phyloP scores from a whole-genome alignment of 1,139 yeast species.

The Blastobotrys indianensis region DNA sequence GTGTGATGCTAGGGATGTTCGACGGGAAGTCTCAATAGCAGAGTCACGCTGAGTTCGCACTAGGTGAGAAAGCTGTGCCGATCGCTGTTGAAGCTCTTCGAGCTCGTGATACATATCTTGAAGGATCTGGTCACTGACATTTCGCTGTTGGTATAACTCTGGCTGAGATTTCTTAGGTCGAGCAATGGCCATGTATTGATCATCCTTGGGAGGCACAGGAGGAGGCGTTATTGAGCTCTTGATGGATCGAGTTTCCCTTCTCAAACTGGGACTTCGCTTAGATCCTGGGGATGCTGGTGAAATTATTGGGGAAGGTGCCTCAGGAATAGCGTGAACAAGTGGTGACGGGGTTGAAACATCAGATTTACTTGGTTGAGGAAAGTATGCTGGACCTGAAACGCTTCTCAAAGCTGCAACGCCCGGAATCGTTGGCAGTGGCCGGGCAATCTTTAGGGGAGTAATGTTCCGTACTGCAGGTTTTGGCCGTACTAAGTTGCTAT shows the following conservation, averaged over 20 bases:
- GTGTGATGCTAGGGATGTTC: conserved; percentile 2
- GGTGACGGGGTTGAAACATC: too few species aligned
- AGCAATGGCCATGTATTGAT: background rate
- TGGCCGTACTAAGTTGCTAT: background rate
- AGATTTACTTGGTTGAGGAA: too few species aligned
- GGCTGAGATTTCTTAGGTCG: background rate
- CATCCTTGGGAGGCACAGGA: conserved; percentile 10
- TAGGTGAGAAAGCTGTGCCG: conserved; percentile 22
- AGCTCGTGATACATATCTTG: conserved; percentile 28
- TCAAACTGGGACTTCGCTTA: too few species aligned
- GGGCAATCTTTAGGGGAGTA: background rate
- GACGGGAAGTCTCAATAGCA: conserved; percentile 10
- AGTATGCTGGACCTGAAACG: too few species aligned
- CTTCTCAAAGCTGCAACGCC: conserved; percentile 1
- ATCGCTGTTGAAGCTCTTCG: conserved; percentile 25
- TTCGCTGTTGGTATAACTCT: conserved; percentile 14
- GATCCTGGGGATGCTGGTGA: too few species aligned
- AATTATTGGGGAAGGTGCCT: too few species aligned
- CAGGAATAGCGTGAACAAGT: too few species aligned
- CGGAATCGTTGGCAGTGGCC: conserved; percentile 5
- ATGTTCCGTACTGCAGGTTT: too few species aligned
- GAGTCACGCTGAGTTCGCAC: conserved; percentile 14
- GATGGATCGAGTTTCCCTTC: too few species aligned
- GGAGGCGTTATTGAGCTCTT: conserved; percentile 1
- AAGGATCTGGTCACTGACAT: conserved; percentile 23